Evolutionary conservation across 2,329 filamentous ascomycete genomes (phyloP), one percentile per base, ranked within the genome.

Genomic region (Pyrenophora tritici-repentis): DNA sequence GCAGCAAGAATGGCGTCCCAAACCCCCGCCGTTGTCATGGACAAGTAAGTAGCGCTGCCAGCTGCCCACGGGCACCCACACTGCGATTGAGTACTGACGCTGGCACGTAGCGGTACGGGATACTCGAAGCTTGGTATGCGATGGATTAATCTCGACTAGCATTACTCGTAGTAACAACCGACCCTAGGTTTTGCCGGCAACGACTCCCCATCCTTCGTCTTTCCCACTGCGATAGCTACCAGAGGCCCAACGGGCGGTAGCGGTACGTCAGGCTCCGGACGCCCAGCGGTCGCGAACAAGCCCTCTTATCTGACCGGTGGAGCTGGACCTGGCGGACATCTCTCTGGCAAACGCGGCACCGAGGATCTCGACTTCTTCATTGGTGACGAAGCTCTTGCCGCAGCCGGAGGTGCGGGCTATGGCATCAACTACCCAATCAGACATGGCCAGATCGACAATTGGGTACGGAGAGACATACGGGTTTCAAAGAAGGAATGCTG

Each of bases 11-110:
- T 99, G 94, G 93, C 94, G 74, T 89, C 89, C 81, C 93, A 97
- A 86, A 97, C 94, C 75, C 94, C 94, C 71, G 94, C 94, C 90
- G 94, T 99, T 97, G 94, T 99, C 91, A 99, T 99, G 93, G 94
- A 99, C 94, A 99, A 99, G 94, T 97, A 88, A 79, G 91, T 29
- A 29, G 26, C 26, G 26, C 84, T 72, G 53, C 58, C 58, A 53
- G 59, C 62, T 64, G 63, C 63, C 68, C 62, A 59, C 58, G 58
- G 59, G 52, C 63, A 56, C 45, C 54, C 55, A 59, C 49, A 52
- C 44, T 59, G 58, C 65, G 63, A 67, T 66, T 61, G 64, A 63
- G 65, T 70, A 71, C 70, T 73, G 59, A 71, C 67, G 46, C 42
- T 55, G 40, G 70, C 81, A 72, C 61, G 48, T 77, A 99, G 94